Evolutionary conservation across 306 rosid species (phyloP), one percentile per base, ranked within the genome.

Genomic region (Cucumis melo): DNA sequence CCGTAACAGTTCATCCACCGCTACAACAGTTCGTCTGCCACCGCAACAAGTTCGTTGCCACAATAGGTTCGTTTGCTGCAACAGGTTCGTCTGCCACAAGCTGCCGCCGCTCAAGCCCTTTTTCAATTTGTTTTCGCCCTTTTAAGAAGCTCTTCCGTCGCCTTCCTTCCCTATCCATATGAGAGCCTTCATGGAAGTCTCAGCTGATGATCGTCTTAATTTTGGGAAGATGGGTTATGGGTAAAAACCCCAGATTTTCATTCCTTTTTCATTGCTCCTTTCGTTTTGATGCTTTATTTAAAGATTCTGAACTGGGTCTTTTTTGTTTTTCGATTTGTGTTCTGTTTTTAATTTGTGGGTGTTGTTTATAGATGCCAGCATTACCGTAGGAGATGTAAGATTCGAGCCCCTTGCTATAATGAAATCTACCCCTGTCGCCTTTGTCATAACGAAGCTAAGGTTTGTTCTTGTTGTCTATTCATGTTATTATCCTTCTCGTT

Each of bases 191-290:
- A 38, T 94, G 99, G 99, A 89, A 84, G 84, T 74, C 86, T 80
- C 93, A 78, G 41, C 78, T 74, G 53, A 64, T 78, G 96, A 90
- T 78, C 98, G 99, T 78, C 88, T 83, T 70, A 91, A 84, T 82
- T 95, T 92, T 78, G 99, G 99, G 85, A 95, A 86, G 90, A 95
- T 95, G 99, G 99, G 96, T 12, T 90, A 79, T 66, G 99, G 99
- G 99, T 95, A 82, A 14, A 20, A 11, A 4, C 38, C 8, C 19
- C 19, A 42, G 13, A 21, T 60, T 6, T 68, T 1, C 21, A 10
- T 55, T 32, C 6, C 20, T 14, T 77, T 46, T 44, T 48, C 58
- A 0, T n/a, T n/a, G 44, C 60, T 3, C 54, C 66, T 1, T 57
- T 19, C 27, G 20, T 13, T 19, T 73, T 51, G 21, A n/a, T 78